A percentile compares a stretch with the other conserved stretches of the same genome.
These are phyloP conservation scores for Cerioporus squamosus DNA, from an alignment of 1,284 basidiomycete species.

Conservation along the genomic window DNA sequence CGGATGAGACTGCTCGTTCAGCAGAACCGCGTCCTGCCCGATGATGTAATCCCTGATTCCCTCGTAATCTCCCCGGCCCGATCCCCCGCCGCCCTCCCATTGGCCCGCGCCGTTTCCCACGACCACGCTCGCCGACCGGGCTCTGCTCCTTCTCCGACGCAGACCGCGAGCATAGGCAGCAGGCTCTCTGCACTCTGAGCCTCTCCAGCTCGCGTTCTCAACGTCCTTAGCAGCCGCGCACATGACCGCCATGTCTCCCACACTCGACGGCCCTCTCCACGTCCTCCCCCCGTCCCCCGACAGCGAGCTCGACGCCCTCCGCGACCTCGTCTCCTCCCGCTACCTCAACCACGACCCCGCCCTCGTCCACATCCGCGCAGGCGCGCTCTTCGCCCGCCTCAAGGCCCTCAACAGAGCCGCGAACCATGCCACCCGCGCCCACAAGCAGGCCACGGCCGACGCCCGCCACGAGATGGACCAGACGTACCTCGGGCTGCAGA, in stretches of 20 bases:
- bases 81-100: constrained; percentile 7
- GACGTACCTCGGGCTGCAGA: constrained; percentile 79
- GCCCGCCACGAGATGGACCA: constrained; percentile 83
- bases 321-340: constrained; percentile 57
- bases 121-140: constrained; percentile 13
- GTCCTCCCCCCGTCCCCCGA: constrained; percentile 41
- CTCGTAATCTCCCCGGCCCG: constrained; percentile 22
- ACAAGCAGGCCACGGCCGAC: constrained; percentile 75
- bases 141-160: constrained; percentile 6
- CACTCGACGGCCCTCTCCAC: constrained; percentile 17
- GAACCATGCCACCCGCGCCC: constrained; percentile 67
- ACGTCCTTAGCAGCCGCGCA: constrained; percentile 6
- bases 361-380: constrained; percentile 62
- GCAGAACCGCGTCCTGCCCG: constrained; percentile 20
- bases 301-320: constrained; percentile 61
- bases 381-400: constrained; percentile 74
- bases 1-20: constrained; percentile 1
- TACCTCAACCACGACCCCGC: constrained; percentile 52
- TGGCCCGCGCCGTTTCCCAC: constrained; percentile 12
- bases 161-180: neutral
- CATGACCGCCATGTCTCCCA: constrained; percentile 27
- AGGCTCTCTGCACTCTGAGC: constrained; percentile 2
- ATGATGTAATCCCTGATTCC: constrained; percentile 27
- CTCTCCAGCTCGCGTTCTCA: neutral
- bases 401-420: constrained; percentile 76